Percentiles rank a stretch among this genome's conserved stretches.
Evolutionary conservation across 2,329 filamentous ascomycete species (phyloP).

Genomic region (Penicillium sp.): DNA sequence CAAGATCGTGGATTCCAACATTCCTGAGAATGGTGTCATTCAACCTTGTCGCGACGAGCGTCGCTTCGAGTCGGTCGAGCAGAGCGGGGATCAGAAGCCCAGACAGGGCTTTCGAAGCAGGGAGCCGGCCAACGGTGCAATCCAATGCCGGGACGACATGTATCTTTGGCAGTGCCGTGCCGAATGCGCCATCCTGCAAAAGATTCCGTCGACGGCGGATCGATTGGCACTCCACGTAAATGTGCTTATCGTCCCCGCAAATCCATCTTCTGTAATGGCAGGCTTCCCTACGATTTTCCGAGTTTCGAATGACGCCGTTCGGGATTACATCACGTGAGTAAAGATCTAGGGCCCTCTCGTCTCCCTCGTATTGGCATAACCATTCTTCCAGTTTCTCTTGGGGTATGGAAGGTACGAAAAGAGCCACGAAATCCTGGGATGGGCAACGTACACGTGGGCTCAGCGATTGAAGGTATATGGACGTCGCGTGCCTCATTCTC

Average conservation of each 20-base stretch:
- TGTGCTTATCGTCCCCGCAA: constrained; percentile 1
- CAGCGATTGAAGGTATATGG: constrained; percentile 26
- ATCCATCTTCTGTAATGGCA: constrained; percentile 28
- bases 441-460: constrained; percentile 4
- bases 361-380: constrained; percentile 20
- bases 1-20: constrained; percentile 54
- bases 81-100: constrained; percentile 69
- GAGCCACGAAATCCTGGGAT: constrained; percentile 24
- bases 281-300: constrained; percentile 21
- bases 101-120: constrained; percentile 47
- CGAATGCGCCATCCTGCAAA: constrained; percentile 21
- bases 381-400: constrained; percentile 19
- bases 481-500: constrained; percentile 33
- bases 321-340: constrained; percentile 12
- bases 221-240: constrained; percentile 9
- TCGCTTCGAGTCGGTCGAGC: constrained; percentile 64
- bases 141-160: constrained; percentile 17
- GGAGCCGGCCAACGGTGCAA: constrained; percentile 44
- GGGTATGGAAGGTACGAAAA: constrained; percentile 27
- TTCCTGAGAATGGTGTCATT: constrained; percentile 53
- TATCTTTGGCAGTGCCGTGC: too few species aligned
- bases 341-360: constrained; percentile 21
- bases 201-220: constrained; percentile 30
- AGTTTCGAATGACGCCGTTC: constrained; percentile 29
- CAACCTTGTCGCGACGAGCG: constrained; percentile 62